Evolutionary conservation across 129 eudicot species (phyloP).

Genomic region (Flaveria trinervia): DNA sequence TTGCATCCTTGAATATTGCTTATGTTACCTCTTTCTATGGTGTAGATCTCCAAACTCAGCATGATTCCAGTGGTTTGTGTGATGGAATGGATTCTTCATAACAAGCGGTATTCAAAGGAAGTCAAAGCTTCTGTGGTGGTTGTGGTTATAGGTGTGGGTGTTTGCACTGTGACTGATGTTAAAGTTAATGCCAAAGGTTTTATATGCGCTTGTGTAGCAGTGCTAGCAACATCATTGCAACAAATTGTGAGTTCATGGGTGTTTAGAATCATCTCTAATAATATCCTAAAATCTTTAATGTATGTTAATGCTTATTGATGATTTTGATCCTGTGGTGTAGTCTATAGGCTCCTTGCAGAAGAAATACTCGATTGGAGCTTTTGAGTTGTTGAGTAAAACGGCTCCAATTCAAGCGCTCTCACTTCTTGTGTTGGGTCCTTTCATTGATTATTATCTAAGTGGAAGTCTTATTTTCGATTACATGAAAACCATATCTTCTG

Average conservation of each 20-base stretch:
- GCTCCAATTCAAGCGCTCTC: conserved; percentile 94
- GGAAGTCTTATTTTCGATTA: conserved; percentile 58
- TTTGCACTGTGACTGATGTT: conserved; percentile 91
- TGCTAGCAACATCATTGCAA: conserved; percentile 75
- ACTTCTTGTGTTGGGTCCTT: conserved; percentile 79
- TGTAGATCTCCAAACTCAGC: conserved; percentile 79
- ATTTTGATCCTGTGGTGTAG: conserved; percentile 47
- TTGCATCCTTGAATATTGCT: neutral
- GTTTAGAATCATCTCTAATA: neutral
- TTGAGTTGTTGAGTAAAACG: conserved; percentile 87
- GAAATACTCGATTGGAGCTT: conserved; percentile 87
- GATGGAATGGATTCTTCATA: conserved; percentile 83
- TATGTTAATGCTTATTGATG: neutral
- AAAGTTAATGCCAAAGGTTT: conserved; percentile 90
- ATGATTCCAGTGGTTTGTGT: conserved; percentile 94
- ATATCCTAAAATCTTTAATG: neutral
- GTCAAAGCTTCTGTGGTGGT: conserved; percentile 67
- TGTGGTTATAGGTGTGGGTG: conserved; percentile 89
- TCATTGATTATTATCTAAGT: conserved; percentile 71
- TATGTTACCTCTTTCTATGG: neutral
- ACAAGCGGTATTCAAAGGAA: conserved; percentile 59
- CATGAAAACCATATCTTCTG: conserved; percentile 51
- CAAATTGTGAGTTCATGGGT: conserved; percentile 63
- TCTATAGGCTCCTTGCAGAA: conserved; percentile 94
- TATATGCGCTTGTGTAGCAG: conserved; percentile 79